phyloP scores from a whole-genome alignment of 2,329 filamentous ascomycete genomes.

The Chaetomium sp. region DNA sequence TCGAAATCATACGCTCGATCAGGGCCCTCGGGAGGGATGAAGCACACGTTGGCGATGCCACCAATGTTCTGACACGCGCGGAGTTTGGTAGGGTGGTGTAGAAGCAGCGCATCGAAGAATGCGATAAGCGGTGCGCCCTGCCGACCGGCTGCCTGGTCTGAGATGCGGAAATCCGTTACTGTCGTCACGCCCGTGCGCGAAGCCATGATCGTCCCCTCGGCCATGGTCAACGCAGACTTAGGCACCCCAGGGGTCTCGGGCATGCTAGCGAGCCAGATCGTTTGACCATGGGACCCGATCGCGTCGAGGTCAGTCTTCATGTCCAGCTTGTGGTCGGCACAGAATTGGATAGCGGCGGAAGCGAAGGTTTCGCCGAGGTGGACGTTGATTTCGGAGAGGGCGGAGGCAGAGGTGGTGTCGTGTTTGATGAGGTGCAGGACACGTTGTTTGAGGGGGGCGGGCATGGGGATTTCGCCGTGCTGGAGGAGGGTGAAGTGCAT shows the following conservation, averaged over 20 bases:
- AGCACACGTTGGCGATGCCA: slow-evolving; percentile 55
- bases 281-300: slow-evolving; percentile 53
- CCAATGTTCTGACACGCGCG: slow-evolving; percentile 57
- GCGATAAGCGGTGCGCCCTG: slow-evolving; percentile 51
- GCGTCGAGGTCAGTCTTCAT: slow-evolving; percentile 41
- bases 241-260: slow-evolving; percentile 38
- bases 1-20: slow-evolving; percentile 44
- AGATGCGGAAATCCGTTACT: slow-evolving; percentile 51
- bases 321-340: slow-evolving; percentile 36
- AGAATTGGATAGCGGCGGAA: slow-evolving; percentile 44
- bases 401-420: slow-evolving; percentile 46
- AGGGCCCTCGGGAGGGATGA: slow-evolving; percentile 44
- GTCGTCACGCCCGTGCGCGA: slow-evolving; percentile 50
- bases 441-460: slow-evolving; percentile 46
- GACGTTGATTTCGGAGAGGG: slow-evolving; percentile 51
- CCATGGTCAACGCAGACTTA: slow-evolving; percentile 48
- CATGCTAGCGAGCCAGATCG: slow-evolving; percentile 51
- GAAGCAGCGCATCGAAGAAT: slow-evolving; percentile 50
- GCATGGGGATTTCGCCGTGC: slow-evolving; percentile 51
- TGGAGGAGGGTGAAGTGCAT: slow-evolving; percentile 52
- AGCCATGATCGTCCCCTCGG: slow-evolving; percentile 50
- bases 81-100: slow-evolving; percentile 50
- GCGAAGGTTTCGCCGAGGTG: slow-evolving; percentile 52
- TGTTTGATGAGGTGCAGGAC: slow-evolving; percentile 52
- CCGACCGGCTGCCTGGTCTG: slow-evolving; percentile 49